Conservation (phyloP, 768 basidiomycete species). For the Pulveroboletus ravenelii region DNA sequence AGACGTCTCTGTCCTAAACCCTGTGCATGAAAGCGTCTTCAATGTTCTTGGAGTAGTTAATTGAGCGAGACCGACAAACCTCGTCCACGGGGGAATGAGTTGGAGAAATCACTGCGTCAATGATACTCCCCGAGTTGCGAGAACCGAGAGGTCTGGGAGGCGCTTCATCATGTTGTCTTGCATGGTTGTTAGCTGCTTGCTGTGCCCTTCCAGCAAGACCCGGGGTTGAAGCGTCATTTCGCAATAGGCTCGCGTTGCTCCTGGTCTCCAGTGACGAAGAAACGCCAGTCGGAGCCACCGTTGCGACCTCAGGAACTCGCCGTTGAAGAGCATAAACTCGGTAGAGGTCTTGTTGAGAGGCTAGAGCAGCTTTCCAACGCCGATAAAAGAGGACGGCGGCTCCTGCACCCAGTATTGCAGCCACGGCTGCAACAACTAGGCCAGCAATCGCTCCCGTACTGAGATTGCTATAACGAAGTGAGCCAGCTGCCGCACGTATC, state of each 20-base stretch:
- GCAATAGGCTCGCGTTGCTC: conserved; percentile 6
- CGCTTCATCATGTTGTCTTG: background rate
- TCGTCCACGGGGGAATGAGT: conserved; percentile 12
- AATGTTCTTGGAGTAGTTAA: background rate
- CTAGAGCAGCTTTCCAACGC: conserved; percentile 25
- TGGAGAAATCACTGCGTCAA: conserved; percentile 2
- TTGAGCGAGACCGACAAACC: conserved; percentile 2
- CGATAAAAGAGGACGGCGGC: conserved; percentile 25
- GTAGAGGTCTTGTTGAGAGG: conserved; percentile 12
- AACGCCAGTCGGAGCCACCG: conserved; percentile 7
- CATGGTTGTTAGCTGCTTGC: conserved; percentile 2
- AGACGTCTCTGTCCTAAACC: conserved; percentile 15
- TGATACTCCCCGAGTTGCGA: conserved; percentile 12
- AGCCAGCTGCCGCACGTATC: background rate
- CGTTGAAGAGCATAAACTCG: conserved; percentile 11
- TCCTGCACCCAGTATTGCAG: conserved; percentile 10
- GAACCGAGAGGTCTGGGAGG: background rate
- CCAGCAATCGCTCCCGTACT: conserved; percentile 23
- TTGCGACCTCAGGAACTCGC: background rate
- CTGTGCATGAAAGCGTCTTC: conserved; percentile 3
- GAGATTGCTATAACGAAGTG: conserved; percentile 9
- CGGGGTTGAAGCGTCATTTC: conserved; percentile 1
- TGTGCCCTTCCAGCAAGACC: conserved; percentile 1
- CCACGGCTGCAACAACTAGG: conserved; percentile 12
- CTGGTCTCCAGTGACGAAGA: conserved; percentile 23